These are phyloP conservation scores for Panus rudis DNA, from an alignment of 768 basidiomycete species.

Conservation along the genomic window DNA sequence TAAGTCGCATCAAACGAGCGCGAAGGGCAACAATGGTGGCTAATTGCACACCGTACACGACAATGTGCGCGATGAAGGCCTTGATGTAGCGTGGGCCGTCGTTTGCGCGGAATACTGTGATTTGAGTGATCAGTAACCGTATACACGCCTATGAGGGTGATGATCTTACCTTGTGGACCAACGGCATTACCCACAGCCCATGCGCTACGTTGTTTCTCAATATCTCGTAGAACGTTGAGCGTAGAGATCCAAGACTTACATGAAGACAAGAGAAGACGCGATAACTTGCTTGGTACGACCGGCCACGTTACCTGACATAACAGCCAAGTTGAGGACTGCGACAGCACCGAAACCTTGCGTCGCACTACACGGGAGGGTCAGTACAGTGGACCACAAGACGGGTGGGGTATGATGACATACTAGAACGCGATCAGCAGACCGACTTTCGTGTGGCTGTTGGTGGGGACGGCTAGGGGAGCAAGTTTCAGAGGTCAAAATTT, in stretches of 20 bases:
- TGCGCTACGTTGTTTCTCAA: conserved; percentile 20
- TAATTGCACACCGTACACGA: conserved; percentile 40
- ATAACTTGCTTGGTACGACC: conserved; percentile 47
- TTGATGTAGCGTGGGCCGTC: conserved; percentile 41
- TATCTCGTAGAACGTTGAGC: background rate
- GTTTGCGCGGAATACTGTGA: conserved; percentile 35
- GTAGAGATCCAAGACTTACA: conserved; percentile 20
- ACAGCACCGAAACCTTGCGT: conserved; percentile 42
- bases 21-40: conserved; percentile 32
- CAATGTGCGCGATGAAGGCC: conserved; percentile 40
- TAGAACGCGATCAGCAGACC: conserved; percentile 46
- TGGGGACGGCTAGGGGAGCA: conserved; percentile 27
- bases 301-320: conserved; percentile 40
- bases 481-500: background rate
- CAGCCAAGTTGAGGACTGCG: conserved; percentile 37
- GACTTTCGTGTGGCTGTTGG: conserved; percentile 33
- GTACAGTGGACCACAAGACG: conserved; percentile 6
- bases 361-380: conserved; percentile 22
- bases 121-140: background rate
- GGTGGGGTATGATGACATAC: conserved; percentile 20
- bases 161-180: conserved; percentile 32
- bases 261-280: conserved; percentile 41
- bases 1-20: conserved; percentile 34
- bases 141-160: background rate
- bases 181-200: conserved; percentile 48